Evolutionary conservation across 1,139 yeast genomes (phyloP).

Genomic region (Kodamaea plutei): DNA sequence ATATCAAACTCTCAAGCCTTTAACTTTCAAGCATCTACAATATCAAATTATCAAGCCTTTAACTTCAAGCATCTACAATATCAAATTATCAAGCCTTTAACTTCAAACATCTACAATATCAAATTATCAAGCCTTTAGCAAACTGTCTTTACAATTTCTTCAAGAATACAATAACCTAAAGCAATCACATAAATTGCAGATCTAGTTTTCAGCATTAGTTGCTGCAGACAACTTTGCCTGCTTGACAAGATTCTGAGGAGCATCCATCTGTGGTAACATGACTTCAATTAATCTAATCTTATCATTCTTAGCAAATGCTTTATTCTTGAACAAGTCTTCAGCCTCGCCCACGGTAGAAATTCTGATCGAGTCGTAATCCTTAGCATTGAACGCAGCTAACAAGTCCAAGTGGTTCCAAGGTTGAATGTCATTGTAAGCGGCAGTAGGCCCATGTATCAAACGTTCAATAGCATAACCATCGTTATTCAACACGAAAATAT

Average conservation of each 20-base stretch:
- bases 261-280: constrained; percentile 34
- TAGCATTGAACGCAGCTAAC: constrained; percentile 29
- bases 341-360: constrained; percentile 27
- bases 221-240: constrained; percentile 78
- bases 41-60: no score
- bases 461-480: constrained; percentile 40
- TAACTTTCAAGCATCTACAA: no score
- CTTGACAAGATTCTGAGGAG: constrained; percentile 38
- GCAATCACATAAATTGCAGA: no score
- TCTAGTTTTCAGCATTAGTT: no score
- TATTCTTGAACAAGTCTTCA: constrained; percentile 23
- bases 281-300: constrained; percentile 35
- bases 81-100: no score
- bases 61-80: no score
- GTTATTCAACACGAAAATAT: constrained; percentile 36
- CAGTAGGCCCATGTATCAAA: constrained; percentile 35
- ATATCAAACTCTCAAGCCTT: no score
- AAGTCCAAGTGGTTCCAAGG: constrained; percentile 36
- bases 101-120: no score
- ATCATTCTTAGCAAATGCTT: constrained; percentile 24
- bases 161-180: no score
- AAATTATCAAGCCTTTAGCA: no score
- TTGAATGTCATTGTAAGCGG: constrained; percentile 36
- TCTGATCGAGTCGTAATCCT: constrained; percentile 23
- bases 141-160: no score